These are phyloP conservation scores for Circinella umbellata DNA, from an alignment of 371 early-diverging fungal species.

Conservation along the genomic window DNA sequence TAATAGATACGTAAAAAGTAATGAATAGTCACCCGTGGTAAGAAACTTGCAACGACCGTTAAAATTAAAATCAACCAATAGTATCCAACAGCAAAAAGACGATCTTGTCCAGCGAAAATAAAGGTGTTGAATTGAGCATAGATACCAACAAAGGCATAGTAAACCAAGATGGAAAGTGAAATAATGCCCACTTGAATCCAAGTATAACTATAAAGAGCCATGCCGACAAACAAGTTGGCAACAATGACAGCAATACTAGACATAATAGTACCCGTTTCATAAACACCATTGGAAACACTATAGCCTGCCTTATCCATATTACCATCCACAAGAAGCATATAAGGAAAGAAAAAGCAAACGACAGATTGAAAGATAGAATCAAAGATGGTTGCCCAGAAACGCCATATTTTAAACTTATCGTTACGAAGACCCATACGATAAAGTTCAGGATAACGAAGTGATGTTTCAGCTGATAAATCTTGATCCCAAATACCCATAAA, in stretches of 20 bases:
- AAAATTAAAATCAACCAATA: conserved; percentile 62
- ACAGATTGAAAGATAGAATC: conserved; percentile 92
- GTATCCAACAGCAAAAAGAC: conserved; percentile 48
- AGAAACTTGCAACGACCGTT: conserved; percentile 48
- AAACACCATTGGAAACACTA: conserved; percentile 62
- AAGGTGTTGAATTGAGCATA: conserved; percentile 53
- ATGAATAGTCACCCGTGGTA: conserved; percentile 57
- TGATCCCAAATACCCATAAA: conserved; percentile 89
- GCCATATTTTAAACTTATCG: conserved; percentile 79
- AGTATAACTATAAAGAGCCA: conserved; percentile 80
- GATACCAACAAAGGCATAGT: conserved; percentile 52
- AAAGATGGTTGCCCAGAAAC: conserved; percentile 83
- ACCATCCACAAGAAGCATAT: conserved; percentile 57
- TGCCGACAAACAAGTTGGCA: conserved; percentile 82
- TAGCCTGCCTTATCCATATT: conserved; percentile 56
- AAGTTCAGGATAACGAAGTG: conserved; percentile 82
- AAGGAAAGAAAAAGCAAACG: conserved; percentile 81
- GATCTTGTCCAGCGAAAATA: conserved; percentile 49
- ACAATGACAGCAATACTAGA: conserved; percentile 77
- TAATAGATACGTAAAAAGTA: conserved; percentile 50
- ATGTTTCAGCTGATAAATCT: conserved; percentile 77
- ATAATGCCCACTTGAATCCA: conserved; percentile 71
- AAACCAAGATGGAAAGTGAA: conserved; percentile 54
- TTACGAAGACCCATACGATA: conserved; percentile 88
- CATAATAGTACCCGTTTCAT: conserved; percentile 81